Evolutionary conservation across 345 rosid genomes (phyloP).

Genomic region (Angophora floribunda): DNA sequence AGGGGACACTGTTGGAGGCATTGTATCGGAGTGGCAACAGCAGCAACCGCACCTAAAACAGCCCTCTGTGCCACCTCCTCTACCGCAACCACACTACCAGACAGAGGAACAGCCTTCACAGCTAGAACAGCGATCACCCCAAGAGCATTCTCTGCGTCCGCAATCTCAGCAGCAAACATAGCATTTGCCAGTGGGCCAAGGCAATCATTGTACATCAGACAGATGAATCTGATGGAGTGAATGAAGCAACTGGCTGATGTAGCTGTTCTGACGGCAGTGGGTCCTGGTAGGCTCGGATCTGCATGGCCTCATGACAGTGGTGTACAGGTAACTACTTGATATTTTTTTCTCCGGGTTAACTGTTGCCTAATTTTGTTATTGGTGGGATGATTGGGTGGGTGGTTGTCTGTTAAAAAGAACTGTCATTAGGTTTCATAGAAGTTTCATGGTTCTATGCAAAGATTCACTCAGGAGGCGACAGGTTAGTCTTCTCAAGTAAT

Average conservation of each 20-base stretch:
- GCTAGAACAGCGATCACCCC: background rate
- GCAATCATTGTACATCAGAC: slow-evolving; percentile 41
- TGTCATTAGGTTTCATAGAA: background rate
- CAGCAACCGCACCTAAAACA: slow-evolving; percentile 31
- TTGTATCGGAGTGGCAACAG: slow-evolving; percentile 22
- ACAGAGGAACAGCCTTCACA: slow-evolving; percentile 30
- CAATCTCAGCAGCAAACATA: slow-evolving; percentile 51
- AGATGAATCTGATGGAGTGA: slow-evolving; percentile 55
- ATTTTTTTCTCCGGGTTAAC: background rate
- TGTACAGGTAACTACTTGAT: slow-evolving; percentile 57
- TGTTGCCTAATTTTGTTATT: background rate
- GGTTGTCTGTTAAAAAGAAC: background rate
- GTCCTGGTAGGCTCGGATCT: slow-evolving; percentile 34
- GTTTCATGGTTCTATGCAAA: background rate
- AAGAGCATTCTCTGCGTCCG: slow-evolving; percentile 20
- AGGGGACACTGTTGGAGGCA: slow-evolving; percentile 34
- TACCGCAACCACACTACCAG: slow-evolving; percentile 43
- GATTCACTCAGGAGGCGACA: background rate
- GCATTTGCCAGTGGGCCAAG: slow-evolving; percentile 55
- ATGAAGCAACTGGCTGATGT: slow-evolving; percentile 33
- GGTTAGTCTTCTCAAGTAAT: background rate
- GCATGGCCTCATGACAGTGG: slow-evolving; percentile 49
- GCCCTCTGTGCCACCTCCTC: slow-evolving; percentile 24
- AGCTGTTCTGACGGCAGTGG: slow-evolving; percentile 30
- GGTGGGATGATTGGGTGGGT: background rate